A percentile compares a stretch with the other conserved stretches of the same genome.
Conservation (phyloP, 2,329 filamentous ascomycete genomes). For the Xylaria digitata region DNA sequence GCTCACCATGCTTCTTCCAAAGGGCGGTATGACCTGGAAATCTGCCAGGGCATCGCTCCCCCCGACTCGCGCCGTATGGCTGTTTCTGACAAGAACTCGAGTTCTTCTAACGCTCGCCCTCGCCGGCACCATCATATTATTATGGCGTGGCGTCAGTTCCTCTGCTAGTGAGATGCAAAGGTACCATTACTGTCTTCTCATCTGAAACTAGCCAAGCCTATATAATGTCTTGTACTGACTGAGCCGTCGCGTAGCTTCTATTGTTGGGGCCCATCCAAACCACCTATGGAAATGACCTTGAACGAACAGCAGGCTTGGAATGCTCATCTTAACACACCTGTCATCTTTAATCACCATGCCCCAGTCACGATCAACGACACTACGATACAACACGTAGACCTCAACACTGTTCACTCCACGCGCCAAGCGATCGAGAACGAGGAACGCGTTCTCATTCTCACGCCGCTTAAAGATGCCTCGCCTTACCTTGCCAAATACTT, state of each 20-base stretch:
- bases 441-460: conserved; percentile 91
- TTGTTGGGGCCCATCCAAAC: conserved; percentile 94
- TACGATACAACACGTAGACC: conserved; percentile 81
- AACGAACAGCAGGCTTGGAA: conserved; percentile 94
- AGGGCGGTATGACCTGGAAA: conserved; percentile 93
- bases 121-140: conserved; percentile 76
- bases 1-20: conserved; percentile 84
- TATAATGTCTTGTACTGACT: conserved; percentile 40
- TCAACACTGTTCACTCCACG: conserved; percentile 87
- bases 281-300: conserved; percentile 93
- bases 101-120: conserved; percentile 80
- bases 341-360: conserved; percentile 95
- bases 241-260: conserved; percentile 76
- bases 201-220: conserved; percentile 11
- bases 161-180: conserved; percentile 91
- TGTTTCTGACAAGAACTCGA: conserved; percentile 79
- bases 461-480: conserved; percentile 90
- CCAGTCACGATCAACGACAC: conserved; percentile 85
- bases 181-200: conserved; percentile 60
- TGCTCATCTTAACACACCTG: conserved; percentile 87
- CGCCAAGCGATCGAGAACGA: conserved; percentile 80
- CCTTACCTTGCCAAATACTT: conserved; percentile 89
- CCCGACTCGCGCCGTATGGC: conserved; percentile 76
- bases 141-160: conserved; percentile 88
- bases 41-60: conserved; percentile 83